phyloP scores from a whole-genome alignment of 257 asterid genomes.

The Anisodus tanguticus region DNA sequence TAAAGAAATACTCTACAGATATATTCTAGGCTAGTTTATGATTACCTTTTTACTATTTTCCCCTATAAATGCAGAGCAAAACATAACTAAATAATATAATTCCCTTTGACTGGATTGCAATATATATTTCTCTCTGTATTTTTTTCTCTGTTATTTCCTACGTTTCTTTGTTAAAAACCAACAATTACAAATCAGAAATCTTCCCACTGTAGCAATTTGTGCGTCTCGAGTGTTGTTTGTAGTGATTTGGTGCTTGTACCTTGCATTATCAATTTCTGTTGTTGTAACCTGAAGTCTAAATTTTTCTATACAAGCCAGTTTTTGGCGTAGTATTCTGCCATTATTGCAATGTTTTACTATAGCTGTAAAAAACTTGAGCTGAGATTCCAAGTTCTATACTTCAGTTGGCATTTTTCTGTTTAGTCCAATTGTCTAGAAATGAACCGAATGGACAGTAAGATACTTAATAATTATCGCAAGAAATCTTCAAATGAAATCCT shows the following conservation, averaged over 20 bases:
- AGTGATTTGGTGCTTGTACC: background rate
- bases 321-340: background rate
- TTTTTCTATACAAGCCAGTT: background rate
- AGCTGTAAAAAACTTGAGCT: background rate
- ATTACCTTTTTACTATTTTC: no score
- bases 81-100: no score
- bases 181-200: background rate
- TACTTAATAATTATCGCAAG: background rate
- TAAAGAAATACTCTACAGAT: no score
- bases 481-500: background rate
- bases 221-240: conserved; percentile 9
- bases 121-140: no score
- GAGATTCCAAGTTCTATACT: background rate
- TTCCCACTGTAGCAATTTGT: background rate
- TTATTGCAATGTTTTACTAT: background rate
- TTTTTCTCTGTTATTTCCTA: no score
- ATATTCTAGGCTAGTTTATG: no score
- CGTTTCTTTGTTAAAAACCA: no score
- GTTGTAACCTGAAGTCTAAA: background rate
- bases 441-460: background rate
- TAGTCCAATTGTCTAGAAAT: background rate
- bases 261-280: background rate
- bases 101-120: no score
- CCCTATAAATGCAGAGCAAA: no score
- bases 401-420: background rate